These are phyloP conservation scores for Aspergillus arachidicola DNA, from an alignment of 2,329 filamentous ascomycete genomes.

Conservation along the genomic window DNA sequence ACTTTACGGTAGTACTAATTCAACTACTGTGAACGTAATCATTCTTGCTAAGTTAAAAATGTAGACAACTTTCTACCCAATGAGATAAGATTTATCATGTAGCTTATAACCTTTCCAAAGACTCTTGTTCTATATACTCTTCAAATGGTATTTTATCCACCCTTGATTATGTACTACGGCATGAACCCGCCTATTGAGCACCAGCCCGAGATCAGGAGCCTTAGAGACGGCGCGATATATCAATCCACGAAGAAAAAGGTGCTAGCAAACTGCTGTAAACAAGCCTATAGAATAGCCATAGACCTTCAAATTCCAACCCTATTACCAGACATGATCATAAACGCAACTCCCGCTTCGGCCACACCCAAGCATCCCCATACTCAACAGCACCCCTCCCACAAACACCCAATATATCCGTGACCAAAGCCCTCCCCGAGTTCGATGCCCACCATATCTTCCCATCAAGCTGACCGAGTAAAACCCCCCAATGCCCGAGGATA, in stretches of 20 bases:
- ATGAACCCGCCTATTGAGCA: no score
- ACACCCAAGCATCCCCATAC: neutral
- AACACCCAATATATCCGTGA: neutral
- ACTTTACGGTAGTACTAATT: no score
- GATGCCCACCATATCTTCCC: slow-evolving; percentile 30
- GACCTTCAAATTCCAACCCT: no score
- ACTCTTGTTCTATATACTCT: neutral
- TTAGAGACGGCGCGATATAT: neutral
- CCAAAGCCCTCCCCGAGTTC: slow-evolving; percentile 23
- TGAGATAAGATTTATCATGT: no score
- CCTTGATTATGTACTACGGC: no score
- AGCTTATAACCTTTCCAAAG: neutral
- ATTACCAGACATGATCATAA: neutral
- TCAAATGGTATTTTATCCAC: neutral
- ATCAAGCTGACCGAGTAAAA: slow-evolving; percentile 26
- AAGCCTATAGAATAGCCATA: neutral
- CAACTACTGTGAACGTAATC: no score
- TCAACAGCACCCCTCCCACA: neutral
- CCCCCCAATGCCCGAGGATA: slow-evolving; percentile 31
- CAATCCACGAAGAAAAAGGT: neutral
- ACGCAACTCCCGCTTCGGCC: neutral
- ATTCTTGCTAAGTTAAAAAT: no score
- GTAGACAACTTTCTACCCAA: no score
- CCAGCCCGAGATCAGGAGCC: no score
- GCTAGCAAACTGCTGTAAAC: neutral